A percentile compares a stretch with the other conserved stretches of the same genome.
phyloP scores from a whole-genome alignment of 1,284 basidiomycete species.

The Papiliotrema laurentii region DNA sequence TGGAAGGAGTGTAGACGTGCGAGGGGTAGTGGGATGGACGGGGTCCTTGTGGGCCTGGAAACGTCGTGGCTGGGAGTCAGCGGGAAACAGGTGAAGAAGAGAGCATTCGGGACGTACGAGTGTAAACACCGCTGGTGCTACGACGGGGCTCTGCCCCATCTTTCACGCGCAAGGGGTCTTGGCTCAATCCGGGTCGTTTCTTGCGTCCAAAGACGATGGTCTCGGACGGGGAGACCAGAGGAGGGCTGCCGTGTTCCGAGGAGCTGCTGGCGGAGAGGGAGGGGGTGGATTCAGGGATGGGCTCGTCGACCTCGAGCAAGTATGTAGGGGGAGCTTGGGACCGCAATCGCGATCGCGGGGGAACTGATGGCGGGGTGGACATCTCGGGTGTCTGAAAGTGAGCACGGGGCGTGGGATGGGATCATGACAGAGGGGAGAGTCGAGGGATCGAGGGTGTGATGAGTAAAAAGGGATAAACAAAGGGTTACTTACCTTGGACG shows the following conservation, averaged over 20 bases:
- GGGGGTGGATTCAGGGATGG: background rate
- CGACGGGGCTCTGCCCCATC: background rate
- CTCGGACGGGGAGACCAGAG: background rate
- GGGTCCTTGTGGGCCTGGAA: conserved; percentile 5
- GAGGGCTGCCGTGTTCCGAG: conserved; percentile 1
- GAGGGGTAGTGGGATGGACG: conserved; percentile 4
- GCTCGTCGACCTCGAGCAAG: conserved; percentile 1
- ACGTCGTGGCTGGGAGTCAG: conserved; percentile 5
- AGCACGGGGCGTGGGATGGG: too few relatives aligned
- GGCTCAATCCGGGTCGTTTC: background rate
- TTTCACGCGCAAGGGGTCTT: conserved; percentile 1
- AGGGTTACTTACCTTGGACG: too few relatives aligned
- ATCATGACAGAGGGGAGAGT: background rate
- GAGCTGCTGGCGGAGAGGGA: background rate
- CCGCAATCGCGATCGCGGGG: conserved; percentile 1
- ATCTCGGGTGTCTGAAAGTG: background rate
- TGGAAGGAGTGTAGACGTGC: conserved; percentile 4
- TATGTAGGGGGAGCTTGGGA: background rate
- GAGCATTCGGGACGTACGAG: background rate
- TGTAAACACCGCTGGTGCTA: conserved; percentile 6
- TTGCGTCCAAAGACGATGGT: conserved; percentile 1
- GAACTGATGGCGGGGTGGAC: background rate
- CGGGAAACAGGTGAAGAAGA: background rate
- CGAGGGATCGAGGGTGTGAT: background rate
- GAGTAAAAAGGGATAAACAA: background rate